Evolutionary conservation across 495 filamentous ascomycete species (phyloP), one percentile per base, ranked within the genome.

Genomic region (Hyaloscypha finlandica): DNA sequence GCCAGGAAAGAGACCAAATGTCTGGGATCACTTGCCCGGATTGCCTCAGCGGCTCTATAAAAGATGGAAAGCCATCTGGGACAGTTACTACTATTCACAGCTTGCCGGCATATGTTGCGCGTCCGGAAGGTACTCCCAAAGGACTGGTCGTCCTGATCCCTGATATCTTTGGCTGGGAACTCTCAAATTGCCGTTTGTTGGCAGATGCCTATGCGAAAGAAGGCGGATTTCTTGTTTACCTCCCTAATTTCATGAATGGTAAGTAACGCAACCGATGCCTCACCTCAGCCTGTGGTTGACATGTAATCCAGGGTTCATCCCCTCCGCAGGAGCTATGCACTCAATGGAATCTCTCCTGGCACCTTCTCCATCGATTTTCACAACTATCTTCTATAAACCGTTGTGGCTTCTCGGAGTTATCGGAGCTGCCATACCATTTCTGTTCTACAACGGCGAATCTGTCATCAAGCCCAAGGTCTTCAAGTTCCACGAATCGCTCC

Each of bases 161-260:
- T 5, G 86, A 88, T 72, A 80, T 81, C 11, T 86, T 88, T 59
- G 86, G 86, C 14, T 89, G 85, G 85, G 67, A 77, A 19, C 76
- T 88, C 20, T 71, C 75, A 25, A 88, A 89, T 69, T 80, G 77
- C 39, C 75, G 85, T 6, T 70, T 85, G 0, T 71, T 88, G 12
- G 81, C 83, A 5, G 85, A 89, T 67, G 63, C 71, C 31, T 86
- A 83, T 67, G 83, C 86, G 4, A 73, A 79, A 31, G 78, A 78
- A 64, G 79, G 81, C 0, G 77, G 73, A 12, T 83, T 77, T 68
- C 73, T 71, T 4, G 84, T 88, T 33, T 86, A 84, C 67, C 68
- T 85, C 52, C 87, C 86, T 0, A 85, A 89, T 63, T 86, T 89
- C 68, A 85, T 88, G 83, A 73, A 79, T 61, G 86, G 86, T 85